Evolutionary conservation across 352 stramenopile species (phyloP), one percentile per base, ranked within the genome.

Genomic region (Phytophthora pinifolia): DNA sequence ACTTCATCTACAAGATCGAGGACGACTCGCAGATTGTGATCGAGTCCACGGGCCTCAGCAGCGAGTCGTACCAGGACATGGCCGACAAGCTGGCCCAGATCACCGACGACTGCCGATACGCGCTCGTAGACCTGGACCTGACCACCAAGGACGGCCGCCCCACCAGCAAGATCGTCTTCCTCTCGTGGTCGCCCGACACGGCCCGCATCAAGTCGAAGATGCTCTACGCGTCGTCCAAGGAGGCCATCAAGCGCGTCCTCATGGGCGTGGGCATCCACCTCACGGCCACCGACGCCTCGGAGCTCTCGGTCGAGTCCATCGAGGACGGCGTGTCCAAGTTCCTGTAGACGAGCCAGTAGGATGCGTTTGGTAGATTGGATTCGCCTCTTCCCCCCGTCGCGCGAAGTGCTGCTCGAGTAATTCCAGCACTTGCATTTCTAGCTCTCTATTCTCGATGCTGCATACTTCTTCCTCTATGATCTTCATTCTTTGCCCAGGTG

Each of bases 1-100:
- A 97, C 88, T 97, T 98, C 65, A 94, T 97, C 72, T 98, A 97
- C 84, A 96, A 97, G 80, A 98, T 98, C 62, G 86, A 94, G 50
- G 78, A 83, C 54, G 83, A 98, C 75, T 84, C 76, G 65, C 88
- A 98, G 72, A 97, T 98, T 50, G 83, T 96, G 37, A 97, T 98
- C 67, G 90, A 97, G 32, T 85, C 87, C 27, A 84, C 76, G 34
- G 92, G 91, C 27, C 68, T 76, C 25, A 67, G 73, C 42, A 64
- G 52, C 9, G 87, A 96, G 61, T 90, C 71, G 32, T 97, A 94
- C 68, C 79, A 96, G 45, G 86, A 97, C 66, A 96, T 97, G 69
- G 74, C 75, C 46, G 65, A 66, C 48, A 90, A 92, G 76, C 67
- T 96, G 46, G 59, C 82, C 20, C 52, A 79, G 53, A 55, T 89